These are phyloP conservation scores for Agaricales sp. DNA, from an alignment of 1,284 basidiomycete genomes.

Conservation along the genomic window DNA sequence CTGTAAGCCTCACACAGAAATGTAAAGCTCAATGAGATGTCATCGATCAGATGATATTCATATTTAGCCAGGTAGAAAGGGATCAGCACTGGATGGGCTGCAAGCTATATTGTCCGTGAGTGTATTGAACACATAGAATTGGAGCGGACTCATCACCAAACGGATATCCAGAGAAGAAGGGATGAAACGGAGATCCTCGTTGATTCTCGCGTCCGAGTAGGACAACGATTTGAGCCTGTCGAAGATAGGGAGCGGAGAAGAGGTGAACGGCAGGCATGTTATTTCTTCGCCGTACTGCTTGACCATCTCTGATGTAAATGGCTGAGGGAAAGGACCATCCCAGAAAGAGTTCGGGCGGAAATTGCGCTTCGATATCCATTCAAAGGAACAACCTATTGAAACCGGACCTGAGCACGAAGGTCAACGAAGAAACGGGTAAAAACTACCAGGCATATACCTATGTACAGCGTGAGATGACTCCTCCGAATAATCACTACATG, in stretches of 20 bases:
- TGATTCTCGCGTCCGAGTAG: background rate
- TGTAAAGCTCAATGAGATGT: no score
- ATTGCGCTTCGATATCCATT: constrained; percentile 1
- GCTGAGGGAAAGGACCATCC: constrained; percentile 1
- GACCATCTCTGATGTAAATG: background rate
- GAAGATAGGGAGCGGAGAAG: background rate
- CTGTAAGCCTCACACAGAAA: background rate
- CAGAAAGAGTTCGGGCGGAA: background rate
- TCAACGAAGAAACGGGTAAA: background rate
- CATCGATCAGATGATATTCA: background rate
- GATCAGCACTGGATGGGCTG: background rate
- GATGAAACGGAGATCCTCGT: background rate
- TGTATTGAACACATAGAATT: background rate
- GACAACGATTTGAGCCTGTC: background rate
- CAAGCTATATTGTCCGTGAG: background rate
- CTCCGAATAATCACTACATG: background rate
- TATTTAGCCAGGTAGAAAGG: constrained; percentile 1
- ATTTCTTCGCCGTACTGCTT: background rate
- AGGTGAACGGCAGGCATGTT: background rate
- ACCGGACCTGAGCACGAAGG: background rate
- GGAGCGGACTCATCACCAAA: background rate
- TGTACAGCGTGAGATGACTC: background rate
- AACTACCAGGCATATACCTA: background rate
- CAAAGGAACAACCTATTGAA: background rate
- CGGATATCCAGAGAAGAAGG: background rate